Conservation (phyloP, 2,329 filamentous ascomycete genomes). For the Aspergillus ochraceoroseus region DNA sequence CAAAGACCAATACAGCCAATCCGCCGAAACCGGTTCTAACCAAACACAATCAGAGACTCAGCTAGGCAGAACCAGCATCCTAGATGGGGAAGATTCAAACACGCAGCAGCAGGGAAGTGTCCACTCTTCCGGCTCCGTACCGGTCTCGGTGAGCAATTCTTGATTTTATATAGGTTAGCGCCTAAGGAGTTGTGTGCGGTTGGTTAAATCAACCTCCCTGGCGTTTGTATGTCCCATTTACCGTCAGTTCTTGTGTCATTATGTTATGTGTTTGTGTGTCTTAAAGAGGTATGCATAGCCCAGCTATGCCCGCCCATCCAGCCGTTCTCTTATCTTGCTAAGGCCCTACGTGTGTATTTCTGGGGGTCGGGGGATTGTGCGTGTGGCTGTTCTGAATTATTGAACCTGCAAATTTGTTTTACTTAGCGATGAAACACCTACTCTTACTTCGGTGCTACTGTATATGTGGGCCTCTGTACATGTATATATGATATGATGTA, state of each 20-base stretch:
- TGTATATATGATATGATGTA: not conserved
- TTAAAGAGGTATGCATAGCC: too few species aligned
- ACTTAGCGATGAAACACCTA: not conserved
- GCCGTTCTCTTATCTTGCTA: too few species aligned
- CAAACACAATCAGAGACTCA: constrained; percentile 6
- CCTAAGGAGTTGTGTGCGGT: too few species aligned
- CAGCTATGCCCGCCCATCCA: too few species aligned
- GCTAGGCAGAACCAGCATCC: constrained; percentile 10
- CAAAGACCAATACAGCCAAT: constrained; percentile 17
- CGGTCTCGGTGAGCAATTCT: constrained; percentile 20
- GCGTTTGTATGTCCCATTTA: too few species aligned
- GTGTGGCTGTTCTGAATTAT: too few species aligned
- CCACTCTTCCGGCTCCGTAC: constrained; percentile 31
- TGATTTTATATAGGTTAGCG: constrained; percentile 10
- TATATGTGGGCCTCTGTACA: not conserved
- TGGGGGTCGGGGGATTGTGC: too few species aligned
- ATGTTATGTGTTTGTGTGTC: too few species aligned
- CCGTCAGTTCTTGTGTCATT: too few species aligned
- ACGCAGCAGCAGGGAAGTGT: constrained; percentile 29
- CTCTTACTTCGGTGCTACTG: not conserved
- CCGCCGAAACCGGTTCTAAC: constrained; percentile 10
- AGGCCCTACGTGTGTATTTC: too few species aligned
- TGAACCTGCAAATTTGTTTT: not conserved
- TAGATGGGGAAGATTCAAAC: constrained; percentile 22
- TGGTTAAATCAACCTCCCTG: too few species aligned